These are phyloP conservation scores for Ceratobasidium papillatum DNA, from an alignment of 1,284 basidiomycete genomes.

Conservation along the genomic window DNA sequence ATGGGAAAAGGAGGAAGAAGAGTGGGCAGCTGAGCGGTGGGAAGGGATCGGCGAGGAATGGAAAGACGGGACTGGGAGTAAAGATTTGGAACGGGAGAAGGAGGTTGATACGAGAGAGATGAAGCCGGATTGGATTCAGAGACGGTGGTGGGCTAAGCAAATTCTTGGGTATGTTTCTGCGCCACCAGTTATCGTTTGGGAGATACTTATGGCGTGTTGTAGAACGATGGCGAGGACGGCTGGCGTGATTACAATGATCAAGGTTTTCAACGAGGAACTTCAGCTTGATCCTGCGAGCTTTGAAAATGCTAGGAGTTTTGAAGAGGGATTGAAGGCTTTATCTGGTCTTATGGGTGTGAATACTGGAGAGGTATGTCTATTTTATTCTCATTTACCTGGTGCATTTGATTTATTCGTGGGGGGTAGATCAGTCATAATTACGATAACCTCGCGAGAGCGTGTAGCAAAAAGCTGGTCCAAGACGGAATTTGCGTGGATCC, in stretches of 20 bases:
- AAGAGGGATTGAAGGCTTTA: constrained; percentile 21
- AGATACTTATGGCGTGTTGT: constrained; percentile 50
- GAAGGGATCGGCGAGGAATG: constrained; percentile 21
- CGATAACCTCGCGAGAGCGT: constrained; percentile 56
- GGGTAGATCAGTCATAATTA: constrained; percentile 54
- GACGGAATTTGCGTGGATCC: constrained; percentile 5
- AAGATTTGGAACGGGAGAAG: not conserved
- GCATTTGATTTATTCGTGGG: not conserved
- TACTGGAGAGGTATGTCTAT: constrained; percentile 51
- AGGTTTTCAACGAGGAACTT: not conserved
- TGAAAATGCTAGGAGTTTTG: constrained; percentile 16
- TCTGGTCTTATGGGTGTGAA: constrained; percentile 29
- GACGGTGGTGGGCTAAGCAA: constrained; percentile 29
- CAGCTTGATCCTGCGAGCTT: not conserved
- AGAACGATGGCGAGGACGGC: constrained; percentile 7
- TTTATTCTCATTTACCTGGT: constrained; percentile 33
- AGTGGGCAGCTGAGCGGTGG: constrained; percentile 3
- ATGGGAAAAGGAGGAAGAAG: constrained; percentile 7
- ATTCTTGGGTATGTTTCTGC: constrained; percentile 34
- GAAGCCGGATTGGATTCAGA: constrained; percentile 31
- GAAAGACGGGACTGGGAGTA: not conserved
- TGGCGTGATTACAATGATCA: not conserved
- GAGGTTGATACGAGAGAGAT: not conserved
- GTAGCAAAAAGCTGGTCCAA: constrained; percentile 53
- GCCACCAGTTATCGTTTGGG: constrained; percentile 46